Base-by-base conservation (phyloP, 2,329 filamentous ascomycete genomes). In the Exophiala oligosperma region DNA sequence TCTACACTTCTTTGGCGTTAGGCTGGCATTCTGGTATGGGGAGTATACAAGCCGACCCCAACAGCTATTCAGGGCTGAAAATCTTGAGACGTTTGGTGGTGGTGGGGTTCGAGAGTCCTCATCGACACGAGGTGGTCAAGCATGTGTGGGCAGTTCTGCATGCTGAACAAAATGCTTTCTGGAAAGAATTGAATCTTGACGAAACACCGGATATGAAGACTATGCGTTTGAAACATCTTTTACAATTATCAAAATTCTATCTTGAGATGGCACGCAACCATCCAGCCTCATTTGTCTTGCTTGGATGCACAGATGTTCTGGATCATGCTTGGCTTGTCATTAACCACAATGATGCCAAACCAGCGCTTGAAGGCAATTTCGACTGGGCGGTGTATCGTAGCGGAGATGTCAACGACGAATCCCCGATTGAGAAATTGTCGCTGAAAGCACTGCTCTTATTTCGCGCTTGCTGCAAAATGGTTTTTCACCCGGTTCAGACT, bases 211-310 rank as follows among this genome's bases (percentile, higher is more conserved):
- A 73, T 76, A 3, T 81, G 85, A 24, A 82, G 84, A 82, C 81
- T 37, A 70, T 88, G 24, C 77, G 96, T n/a, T 89, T 90, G 64
- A 95, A 92, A 70, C 92, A 97, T 70, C 79, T 96, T 1, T 76
- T 97, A 43, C 92, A 97, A 70, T 87, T 97, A 50, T 87, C 92
- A 2, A 99, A 97, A 73, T 78, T 99, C 2, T 94, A 97, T 71
- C 81, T 95, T 40, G 87, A 91, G 56, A 93, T 97, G 87, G 86
- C 91, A 1, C 84, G 85, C 50, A 77, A 80, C 4, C 92, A 96
- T 71, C 86, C 92, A 1, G 87, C 89, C 2, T 90, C 91, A 54
- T 97, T 97, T 72, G 86, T 88, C 0, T 79, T 91, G 11, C 81
- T 99, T 5, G 87, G 90, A 67, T 92, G 91, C 1, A 77, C 96